These are phyloP conservation scores for Pyricularia grisea DNA, from an alignment of 2,329 filamentous ascomycete genomes.

Conservation along the genomic window DNA sequence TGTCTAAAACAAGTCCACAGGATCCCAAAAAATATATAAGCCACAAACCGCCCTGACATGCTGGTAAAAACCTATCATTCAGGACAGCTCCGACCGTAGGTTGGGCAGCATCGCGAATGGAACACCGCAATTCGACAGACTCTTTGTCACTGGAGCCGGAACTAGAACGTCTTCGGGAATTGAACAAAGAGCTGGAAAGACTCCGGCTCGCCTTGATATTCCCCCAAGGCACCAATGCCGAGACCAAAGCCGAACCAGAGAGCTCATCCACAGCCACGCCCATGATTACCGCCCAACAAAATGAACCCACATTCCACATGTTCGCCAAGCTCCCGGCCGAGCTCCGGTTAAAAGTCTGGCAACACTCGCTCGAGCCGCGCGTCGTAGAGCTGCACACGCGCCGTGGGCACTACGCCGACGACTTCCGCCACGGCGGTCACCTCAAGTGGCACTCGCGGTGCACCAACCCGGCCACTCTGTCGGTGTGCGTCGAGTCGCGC, in stretches of 20 bases:
- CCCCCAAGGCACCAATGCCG: not conserved
- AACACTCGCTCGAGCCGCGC: constrained; percentile 20
- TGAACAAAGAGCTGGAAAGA: not conserved
- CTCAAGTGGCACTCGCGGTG: constrained; percentile 20
- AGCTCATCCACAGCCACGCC: not conserved
- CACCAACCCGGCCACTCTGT: constrained; percentile 22
- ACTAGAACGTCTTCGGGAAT: not conserved
- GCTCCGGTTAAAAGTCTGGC: constrained; percentile 25
- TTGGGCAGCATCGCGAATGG: not conserved
- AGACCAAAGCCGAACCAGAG: not conserved
- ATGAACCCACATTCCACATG: constrained; percentile 12
- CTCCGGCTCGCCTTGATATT: not conserved
- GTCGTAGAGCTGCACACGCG: constrained; percentile 23
- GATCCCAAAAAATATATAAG: not conserved
- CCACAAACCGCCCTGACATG: not conserved
- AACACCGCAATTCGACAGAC: not conserved
- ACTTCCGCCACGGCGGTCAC: constrained; percentile 8
- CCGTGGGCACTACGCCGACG: constrained; percentile 18
- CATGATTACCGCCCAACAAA: not conserved
- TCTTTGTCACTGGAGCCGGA: not conserved
- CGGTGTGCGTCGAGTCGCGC: constrained; percentile 22
- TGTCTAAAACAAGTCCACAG: not conserved
- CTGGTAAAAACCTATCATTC: not conserved
- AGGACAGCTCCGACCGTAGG: not conserved
- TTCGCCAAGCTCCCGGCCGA: constrained; percentile 24